phyloP scores from a whole-genome alignment of 768 basidiomycete genomes.

The Lactarius evosmus region DNA sequence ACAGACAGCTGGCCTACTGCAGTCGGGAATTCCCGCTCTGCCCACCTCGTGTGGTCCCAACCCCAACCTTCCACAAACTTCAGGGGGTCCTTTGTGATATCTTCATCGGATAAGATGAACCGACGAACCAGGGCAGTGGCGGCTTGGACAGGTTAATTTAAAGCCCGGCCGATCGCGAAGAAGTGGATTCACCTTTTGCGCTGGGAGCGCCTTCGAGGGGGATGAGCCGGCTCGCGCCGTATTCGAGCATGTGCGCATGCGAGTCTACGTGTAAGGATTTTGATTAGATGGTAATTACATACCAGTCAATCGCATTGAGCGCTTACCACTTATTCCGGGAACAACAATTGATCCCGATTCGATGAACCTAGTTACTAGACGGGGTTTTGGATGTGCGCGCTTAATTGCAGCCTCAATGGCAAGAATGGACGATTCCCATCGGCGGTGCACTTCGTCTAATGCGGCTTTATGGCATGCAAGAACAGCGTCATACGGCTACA shows the following conservation, averaged over 20 bases:
- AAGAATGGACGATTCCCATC: constrained; percentile 37
- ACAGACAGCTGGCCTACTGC: constrained; percentile 46
- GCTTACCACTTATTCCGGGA: constrained; percentile 69
- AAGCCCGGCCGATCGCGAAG: constrained; percentile 5
- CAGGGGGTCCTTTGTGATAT: constrained; percentile 52
- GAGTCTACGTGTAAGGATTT: constrained; percentile 50
- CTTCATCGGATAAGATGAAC: constrained; percentile 57
- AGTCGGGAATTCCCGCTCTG: constrained; percentile 57
- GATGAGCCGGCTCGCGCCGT: constrained; percentile 63
- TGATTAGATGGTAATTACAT: constrained; percentile 27
- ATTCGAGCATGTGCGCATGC: constrained; percentile 75
- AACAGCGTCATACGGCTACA: constrained; percentile 29
- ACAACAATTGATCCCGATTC: constrained; percentile 57
- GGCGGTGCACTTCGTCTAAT: constrained; percentile 43
- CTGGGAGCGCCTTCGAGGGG: constrained; percentile 61
- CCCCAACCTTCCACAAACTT: constrained; percentile 77
- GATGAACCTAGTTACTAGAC: constrained; percentile 47
- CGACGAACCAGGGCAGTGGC: constrained; percentile 58
- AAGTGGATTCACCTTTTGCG: constrained; percentile 45
- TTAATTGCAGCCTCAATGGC: constrained; percentile 26
- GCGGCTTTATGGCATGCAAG: constrained; percentile 13
- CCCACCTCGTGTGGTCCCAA: constrained; percentile 89
- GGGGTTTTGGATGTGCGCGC: constrained; percentile 29
- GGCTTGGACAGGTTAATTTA: constrained; percentile 39
- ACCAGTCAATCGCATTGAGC: constrained; percentile 4